Evolutionary conservation across 345 rosid genomes (phyloP).

Genomic region (Excoecaria agallocha): DNA sequence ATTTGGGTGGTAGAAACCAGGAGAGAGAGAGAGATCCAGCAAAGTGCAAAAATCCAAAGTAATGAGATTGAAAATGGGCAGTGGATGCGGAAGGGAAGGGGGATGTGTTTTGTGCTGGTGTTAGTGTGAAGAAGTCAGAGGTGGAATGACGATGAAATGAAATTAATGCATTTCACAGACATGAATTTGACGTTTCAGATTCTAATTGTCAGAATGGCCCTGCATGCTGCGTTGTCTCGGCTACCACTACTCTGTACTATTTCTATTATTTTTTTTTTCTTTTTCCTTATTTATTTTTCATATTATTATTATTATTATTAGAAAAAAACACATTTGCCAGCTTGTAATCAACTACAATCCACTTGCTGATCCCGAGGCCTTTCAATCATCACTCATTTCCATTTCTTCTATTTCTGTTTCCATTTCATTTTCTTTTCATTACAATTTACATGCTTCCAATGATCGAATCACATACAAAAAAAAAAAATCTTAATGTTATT

Average conservation of each 20-base stretch:
- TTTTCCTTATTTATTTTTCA: no score
- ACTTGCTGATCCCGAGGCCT: slow-evolving; percentile 32
- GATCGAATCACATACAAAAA: no score
- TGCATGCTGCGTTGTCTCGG: slow-evolving; percentile 4
- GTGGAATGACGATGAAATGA: slow-evolving; percentile 36
- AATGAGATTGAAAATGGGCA: no score
- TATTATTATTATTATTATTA: neutral
- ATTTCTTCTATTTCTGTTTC: no score
- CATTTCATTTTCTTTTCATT: neutral
- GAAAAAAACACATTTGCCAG: slow-evolving; percentile 25
- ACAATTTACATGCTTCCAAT: no score
- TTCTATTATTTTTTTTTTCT: neutral
- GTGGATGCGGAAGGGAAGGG: slow-evolving; percentile 8
- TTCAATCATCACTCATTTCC: slow-evolving; percentile 24
- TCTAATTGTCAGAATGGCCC: slow-evolving; percentile 47
- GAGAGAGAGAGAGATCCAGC: no score
- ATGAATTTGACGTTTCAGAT: slow-evolving; percentile 69
- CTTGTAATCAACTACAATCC: slow-evolving; percentile 30
- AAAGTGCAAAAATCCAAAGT: no score
- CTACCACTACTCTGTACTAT: neutral
- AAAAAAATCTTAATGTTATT: no score
- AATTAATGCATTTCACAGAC: slow-evolving; percentile 33
- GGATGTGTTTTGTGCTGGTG: neutral
- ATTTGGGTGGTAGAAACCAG: no score
- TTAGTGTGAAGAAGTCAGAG: slow-evolving; percentile 2